Evolutionary conservation across 306 rosid species (phyloP).

Genomic region (Heteromeles arbutifolia): DNA sequence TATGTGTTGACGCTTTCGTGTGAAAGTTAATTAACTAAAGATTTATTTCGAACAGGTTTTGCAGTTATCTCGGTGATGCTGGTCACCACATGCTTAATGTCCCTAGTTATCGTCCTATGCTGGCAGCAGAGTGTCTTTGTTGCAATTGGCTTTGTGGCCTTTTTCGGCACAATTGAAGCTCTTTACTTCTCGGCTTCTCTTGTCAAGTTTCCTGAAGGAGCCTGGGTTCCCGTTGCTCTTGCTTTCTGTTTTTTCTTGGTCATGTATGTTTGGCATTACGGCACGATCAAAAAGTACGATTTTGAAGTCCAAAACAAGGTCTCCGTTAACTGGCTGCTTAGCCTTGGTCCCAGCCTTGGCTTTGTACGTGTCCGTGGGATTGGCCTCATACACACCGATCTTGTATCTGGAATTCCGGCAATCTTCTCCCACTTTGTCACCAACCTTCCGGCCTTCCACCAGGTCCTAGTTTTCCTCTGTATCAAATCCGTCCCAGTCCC

Average conservation of each 20-base stretch:
- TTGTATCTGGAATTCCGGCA: slow-evolving; percentile 83
- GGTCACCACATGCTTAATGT: slow-evolving; percentile 96
- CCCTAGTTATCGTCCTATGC: slow-evolving; percentile 77
- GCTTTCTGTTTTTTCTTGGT: slow-evolving; percentile 38
- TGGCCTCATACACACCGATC: slow-evolving; percentile 76
- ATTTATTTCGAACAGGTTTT: slow-evolving; percentile 57
- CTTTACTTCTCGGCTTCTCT: slow-evolving; percentile 93
- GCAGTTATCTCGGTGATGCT: slow-evolving; percentile 95
- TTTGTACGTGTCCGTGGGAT: slow-evolving; percentile 80
- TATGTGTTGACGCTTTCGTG: neutral
- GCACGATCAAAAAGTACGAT: slow-evolving; percentile 70
- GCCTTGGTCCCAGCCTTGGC: slow-evolving; percentile 74
- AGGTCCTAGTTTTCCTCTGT: slow-evolving; percentile 88
- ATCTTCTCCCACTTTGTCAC: slow-evolving; percentile 91
- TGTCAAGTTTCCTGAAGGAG: slow-evolving; percentile 79
- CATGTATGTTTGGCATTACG: slow-evolving; percentile 91
- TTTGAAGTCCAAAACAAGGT: slow-evolving; percentile 88
- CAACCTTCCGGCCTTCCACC: slow-evolving; percentile 94
- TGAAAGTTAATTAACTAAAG: slow-evolving; percentile 8
- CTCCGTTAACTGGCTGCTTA: slow-evolving; percentile 75
- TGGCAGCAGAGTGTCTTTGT: slow-evolving; percentile 64
- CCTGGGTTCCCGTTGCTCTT: slow-evolving; percentile 81
- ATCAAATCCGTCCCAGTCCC: slow-evolving; percentile 85
- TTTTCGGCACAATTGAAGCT: slow-evolving; percentile 79
- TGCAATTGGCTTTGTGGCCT: slow-evolving; percentile 54